These are phyloP conservation scores for Hypoxylon trugodes DNA, from an alignment of 495 filamentous ascomycete genomes.

Conservation along the genomic window DNA sequence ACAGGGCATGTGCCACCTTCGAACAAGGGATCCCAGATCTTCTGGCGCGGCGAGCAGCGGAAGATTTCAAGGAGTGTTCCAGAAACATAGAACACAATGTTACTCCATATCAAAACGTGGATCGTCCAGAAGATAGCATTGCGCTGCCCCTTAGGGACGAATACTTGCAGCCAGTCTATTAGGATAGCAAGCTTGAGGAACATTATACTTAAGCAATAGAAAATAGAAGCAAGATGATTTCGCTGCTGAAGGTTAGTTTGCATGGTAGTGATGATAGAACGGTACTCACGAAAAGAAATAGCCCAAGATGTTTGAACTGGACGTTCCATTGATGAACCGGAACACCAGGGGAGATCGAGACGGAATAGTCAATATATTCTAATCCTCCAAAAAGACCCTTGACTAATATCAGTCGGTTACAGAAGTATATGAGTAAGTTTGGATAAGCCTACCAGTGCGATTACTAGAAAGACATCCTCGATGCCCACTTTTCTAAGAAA, in stretches of 20 bases:
- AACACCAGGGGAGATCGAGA: not conserved
- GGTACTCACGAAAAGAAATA: not conserved
- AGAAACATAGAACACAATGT: slow-evolving; percentile 49
- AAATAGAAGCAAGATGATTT: too few relatives aligned
- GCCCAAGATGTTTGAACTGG: not conserved
- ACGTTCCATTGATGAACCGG: not conserved
- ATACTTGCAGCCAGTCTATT: slow-evolving; percentile 42
- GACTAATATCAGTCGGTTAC: too few relatives aligned
- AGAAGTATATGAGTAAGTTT: too few relatives aligned
- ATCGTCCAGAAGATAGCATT: slow-evolving; percentile 30
- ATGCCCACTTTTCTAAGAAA: too few relatives aligned
- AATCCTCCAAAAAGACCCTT: not conserved
- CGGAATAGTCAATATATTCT: not conserved
- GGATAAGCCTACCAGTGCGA: too few relatives aligned
- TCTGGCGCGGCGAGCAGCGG: slow-evolving; percentile 47
- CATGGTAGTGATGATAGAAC: too few relatives aligned
- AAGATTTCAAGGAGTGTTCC: slow-evolving; percentile 53
- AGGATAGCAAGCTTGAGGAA: slow-evolving; percentile 42
- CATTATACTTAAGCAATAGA: too few relatives aligned
- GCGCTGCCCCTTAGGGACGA: slow-evolving; percentile 26
- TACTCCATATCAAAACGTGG: slow-evolving; percentile 46
- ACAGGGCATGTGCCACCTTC: not conserved
- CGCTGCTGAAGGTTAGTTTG: too few relatives aligned
- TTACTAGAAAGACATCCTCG: too few relatives aligned
- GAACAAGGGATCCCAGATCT: slow-evolving; percentile 10